phyloP scores from a whole-genome alignment of 2,329 filamentous ascomycete genomes.

The Clarireedia hainanense region DNA sequence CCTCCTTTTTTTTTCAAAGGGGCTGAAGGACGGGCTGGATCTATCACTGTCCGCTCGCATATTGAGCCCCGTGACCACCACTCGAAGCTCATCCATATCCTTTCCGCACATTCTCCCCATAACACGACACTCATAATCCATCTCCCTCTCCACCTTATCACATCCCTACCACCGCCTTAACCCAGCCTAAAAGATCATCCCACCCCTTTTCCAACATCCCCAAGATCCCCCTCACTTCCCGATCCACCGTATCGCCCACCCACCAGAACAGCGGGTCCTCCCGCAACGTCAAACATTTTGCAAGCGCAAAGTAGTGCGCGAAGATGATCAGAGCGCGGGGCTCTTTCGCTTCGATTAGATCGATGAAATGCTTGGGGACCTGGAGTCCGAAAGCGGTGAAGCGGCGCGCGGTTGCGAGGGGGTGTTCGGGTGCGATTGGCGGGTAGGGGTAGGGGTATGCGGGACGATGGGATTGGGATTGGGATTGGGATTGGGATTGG shows the following conservation, averaged over 20 bases:
- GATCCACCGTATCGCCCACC: not conserved
- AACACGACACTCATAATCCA: not conserved
- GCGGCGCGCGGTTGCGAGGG: slow-evolving; percentile 7
- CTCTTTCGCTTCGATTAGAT: slow-evolving; percentile 10
- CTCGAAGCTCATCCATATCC: not conserved
- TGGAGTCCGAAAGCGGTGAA: slow-evolving; percentile 12
- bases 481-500: too few relatives aligned
- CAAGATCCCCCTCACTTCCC: slow-evolving; percentile 2
- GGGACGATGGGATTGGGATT: too few relatives aligned
- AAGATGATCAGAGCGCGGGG: slow-evolving; percentile 17
- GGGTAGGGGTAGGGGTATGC: not conserved
- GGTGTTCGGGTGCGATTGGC: slow-evolving; percentile 1
- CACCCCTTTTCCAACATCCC: not conserved
- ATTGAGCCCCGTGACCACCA: too few relatives aligned
- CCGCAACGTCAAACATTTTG: slow-evolving; percentile 7
- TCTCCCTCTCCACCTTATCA: not conserved
- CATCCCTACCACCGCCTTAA: not conserved
- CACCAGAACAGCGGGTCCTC: slow-evolving; percentile 1
- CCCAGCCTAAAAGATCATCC: not conserved
- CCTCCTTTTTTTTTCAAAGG: too few relatives aligned
- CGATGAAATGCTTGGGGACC: slow-evolving; percentile 13
- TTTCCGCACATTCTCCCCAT: not conserved
- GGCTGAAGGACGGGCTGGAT: too few relatives aligned
- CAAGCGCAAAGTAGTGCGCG: slow-evolving; percentile 28
- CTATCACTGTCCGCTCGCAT: too few relatives aligned